Evolutionary conservation across 1,284 basidiomycete species (phyloP).

Genomic region (Amylostereum areolatum): DNA sequence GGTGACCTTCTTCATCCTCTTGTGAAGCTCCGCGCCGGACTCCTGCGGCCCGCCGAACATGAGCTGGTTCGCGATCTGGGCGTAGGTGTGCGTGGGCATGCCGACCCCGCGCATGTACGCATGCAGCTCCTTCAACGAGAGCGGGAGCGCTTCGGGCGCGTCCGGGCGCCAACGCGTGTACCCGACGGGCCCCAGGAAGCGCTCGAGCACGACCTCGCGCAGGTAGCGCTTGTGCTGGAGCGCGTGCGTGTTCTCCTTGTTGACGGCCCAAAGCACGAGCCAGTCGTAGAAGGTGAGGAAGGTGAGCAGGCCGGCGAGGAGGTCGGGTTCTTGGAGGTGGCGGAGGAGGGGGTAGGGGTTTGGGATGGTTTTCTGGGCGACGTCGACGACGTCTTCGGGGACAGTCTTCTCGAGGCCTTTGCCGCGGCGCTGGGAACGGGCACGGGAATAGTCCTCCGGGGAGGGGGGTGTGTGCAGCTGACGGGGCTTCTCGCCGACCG

Average conservation of each 20-base stretch:
- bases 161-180: conserved; percentile 55
- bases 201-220: conserved; percentile 58
- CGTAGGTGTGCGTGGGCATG: conserved; percentile 66
- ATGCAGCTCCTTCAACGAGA: conserved; percentile 69
- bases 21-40: conserved; percentile 33
- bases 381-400: conserved; percentile 21
- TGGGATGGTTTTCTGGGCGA: conserved; percentile 20
- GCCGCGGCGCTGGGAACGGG: conserved; percentile 34
- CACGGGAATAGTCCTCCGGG: conserved; percentile 31
- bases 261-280: conserved; percentile 50
- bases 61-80: conserved; percentile 42
- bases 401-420: conserved; percentile 34
- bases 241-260: conserved; percentile 42
- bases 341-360: conserved; percentile 43
- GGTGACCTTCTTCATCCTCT: conserved; percentile 47
- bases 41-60: conserved; percentile 17
- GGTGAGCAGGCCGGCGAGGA: conserved; percentile 47
- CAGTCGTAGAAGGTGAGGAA: conserved; percentile 65
- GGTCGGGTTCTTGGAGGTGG: conserved; percentile 42
- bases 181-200: conserved; percentile 62
- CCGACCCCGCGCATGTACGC: conserved; percentile 74
- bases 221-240: conserved; percentile 45
- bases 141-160: conserved; percentile 41
- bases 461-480: conserved; percentile 16
- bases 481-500: too few species aligned